These are phyloP conservation scores for Leucocoprinus birnbaumii DNA, from an alignment of 768 basidiomycete species.

Conservation along the genomic window DNA sequence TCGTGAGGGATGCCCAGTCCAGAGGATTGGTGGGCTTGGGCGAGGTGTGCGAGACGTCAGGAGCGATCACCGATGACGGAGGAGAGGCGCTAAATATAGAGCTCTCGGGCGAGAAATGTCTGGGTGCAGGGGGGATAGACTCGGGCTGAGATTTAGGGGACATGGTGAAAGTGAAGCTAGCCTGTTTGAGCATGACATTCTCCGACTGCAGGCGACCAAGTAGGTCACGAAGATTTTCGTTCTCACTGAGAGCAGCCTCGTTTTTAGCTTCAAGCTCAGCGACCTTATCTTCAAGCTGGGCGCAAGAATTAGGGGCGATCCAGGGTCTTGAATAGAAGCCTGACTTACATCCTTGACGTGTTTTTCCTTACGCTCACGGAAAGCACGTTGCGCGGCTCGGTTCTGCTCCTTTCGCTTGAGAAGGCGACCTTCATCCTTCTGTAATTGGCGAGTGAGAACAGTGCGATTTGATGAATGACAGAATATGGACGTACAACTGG, in stretches of 20 bases:
- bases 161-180: slow-evolving; percentile 81
- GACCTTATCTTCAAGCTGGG: slow-evolving; percentile 88
- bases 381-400: slow-evolving; percentile 93
- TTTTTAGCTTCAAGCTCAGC: slow-evolving; percentile 84
- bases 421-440: slow-evolving; percentile 70
- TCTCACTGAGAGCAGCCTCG: slow-evolving; percentile 68
- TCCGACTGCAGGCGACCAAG: slow-evolving; percentile 83
- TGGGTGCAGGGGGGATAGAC: slow-evolving; percentile 8
- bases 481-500: slow-evolving; percentile 27
- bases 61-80: slow-evolving; percentile 26
- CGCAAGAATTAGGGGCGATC: slow-evolving; percentile 7
- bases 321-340: slow-evolving; percentile 8
- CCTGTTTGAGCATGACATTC: slow-evolving; percentile 78
- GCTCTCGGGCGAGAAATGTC: slow-evolving; percentile 16
- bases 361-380: slow-evolving; percentile 95
- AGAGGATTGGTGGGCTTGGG: slow-evolving; percentile 40
- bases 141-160: slow-evolving; percentile 30
- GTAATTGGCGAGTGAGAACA: no score
- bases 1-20: slow-evolving; percentile 66
- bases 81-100: slow-evolving; percentile 20
- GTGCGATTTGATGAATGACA: no score
- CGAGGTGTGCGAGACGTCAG: slow-evolving; percentile 28
- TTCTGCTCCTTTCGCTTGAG: slow-evolving; percentile 97
- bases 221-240: slow-evolving; percentile 86
- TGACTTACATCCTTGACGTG: slow-evolving; percentile 91